Conservation (phyloP, 139 green algal genomes). For the Chara braunii region DNA sequence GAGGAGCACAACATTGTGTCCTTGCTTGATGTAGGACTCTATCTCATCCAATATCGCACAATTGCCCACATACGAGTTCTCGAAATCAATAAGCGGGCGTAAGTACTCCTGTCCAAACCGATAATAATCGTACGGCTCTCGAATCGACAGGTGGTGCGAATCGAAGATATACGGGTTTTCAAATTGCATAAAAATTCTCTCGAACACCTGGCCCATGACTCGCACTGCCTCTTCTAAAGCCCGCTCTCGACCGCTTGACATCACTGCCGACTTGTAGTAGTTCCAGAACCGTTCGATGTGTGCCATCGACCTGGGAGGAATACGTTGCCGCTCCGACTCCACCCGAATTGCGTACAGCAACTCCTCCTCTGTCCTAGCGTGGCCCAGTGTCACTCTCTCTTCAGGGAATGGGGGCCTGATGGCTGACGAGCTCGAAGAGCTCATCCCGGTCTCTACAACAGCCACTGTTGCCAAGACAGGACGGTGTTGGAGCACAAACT, state of each 20-base stretch:
- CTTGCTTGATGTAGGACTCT: conserved; percentile 7
- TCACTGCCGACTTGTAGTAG: too few relatives aligned
- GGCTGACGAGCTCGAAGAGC: too few relatives aligned
- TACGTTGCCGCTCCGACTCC: too few relatives aligned
- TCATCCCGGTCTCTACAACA: too few relatives aligned
- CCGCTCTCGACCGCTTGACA: neutral
- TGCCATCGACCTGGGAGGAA: too few relatives aligned
- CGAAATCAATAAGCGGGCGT: conserved; percentile 79
- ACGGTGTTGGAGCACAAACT: too few relatives aligned
- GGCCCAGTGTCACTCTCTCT: too few relatives aligned
- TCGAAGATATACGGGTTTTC: conserved; percentile 78
- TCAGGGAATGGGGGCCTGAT: too few relatives aligned
- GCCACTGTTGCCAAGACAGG: too few relatives aligned
- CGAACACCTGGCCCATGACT: conserved; percentile 23
- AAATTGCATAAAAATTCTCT: conserved; percentile 34
- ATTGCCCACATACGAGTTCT: conserved; percentile 35
- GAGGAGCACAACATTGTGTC: conserved; percentile 92
- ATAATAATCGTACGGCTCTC: conserved; percentile 70
- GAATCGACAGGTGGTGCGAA: conserved; percentile 74
- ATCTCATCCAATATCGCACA: conserved; percentile 14
- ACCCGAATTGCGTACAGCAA: too few relatives aligned
- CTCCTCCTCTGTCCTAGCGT: too few relatives aligned
- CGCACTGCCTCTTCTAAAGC: neutral
- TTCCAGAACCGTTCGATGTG: too few relatives aligned
- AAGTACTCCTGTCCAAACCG: conserved; percentile 91